Conservation (phyloP, 1,284 basidiomycete species). For the Cerrena zonata region DNA sequence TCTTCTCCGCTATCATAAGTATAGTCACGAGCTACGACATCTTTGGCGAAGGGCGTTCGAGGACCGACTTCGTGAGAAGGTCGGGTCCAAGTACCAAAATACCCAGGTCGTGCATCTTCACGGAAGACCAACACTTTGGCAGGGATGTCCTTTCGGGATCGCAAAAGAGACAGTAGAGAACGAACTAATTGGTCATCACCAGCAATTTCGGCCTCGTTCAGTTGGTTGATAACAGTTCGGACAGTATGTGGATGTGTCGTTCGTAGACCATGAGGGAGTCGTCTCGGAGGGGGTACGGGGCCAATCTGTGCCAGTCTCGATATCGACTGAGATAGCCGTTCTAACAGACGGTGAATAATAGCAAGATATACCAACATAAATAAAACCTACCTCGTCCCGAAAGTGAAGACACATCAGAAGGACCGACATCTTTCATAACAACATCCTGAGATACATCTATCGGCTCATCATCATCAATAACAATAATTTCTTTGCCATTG, state of each 20-base stretch:
- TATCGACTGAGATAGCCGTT: conserved; percentile 37
- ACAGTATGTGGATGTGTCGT: conserved; percentile 33
- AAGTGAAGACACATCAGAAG: neutral
- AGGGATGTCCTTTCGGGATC: conserved; percentile 53
- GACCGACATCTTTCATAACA: conserved; percentile 19
- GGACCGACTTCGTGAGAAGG: conserved; percentile 65
- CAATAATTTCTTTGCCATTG: conserved; percentile 33
- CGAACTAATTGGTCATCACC: conserved; percentile 63
- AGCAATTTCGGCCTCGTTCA: conserved; percentile 72
- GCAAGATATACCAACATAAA: neutral
- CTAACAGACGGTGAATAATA: conserved; percentile 25
- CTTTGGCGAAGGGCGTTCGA: conserved; percentile 68
- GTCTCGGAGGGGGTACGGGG: conserved; percentile 20
- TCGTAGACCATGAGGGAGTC: conserved; percentile 25
- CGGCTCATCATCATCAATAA: conserved; percentile 43
- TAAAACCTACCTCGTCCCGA: neutral
- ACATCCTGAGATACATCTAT: conserved; percentile 24
- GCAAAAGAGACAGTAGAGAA: conserved; percentile 46
- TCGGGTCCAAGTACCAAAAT: conserved; percentile 82
- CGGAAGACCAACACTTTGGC: conserved; percentile 72
- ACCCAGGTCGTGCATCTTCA: conserved; percentile 75
- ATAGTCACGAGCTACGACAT: conserved; percentile 70
- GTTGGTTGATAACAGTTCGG: conserved; percentile 54
- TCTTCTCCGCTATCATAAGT: conserved; percentile 80
- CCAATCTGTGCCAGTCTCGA: conserved; percentile 31